Conservation (phyloP, 495 filamentous ascomycete genomes). For the Aspergillus sclerotiicarbonarius region DNA sequence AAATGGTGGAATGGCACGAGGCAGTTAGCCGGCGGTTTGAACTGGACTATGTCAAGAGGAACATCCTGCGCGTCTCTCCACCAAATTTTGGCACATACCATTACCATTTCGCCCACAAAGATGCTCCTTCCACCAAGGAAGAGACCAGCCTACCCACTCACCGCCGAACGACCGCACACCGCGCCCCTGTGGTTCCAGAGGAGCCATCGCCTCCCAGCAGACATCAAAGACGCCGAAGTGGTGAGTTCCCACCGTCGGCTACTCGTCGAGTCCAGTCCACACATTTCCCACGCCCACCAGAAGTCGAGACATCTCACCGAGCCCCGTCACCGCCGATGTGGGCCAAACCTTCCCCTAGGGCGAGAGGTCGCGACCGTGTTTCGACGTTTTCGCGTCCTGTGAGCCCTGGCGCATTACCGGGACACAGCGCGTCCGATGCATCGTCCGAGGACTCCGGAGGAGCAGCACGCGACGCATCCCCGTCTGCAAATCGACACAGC, state of each 20-base stretch:
- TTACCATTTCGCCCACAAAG: constrained; percentile 34
- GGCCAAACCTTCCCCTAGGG: constrained; percentile 16
- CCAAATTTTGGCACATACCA: constrained; percentile 35
- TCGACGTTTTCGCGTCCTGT: constrained; percentile 20
- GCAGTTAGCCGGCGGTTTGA: constrained; percentile 51
- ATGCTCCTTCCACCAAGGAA: constrained; percentile 28
- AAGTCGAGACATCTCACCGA: constrained; percentile 27
- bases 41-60: constrained; percentile 40
- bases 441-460: constrained; percentile 29
- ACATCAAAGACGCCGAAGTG: constrained; percentile 26
- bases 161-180: constrained; percentile 19
- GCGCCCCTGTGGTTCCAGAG: constrained; percentile 19
- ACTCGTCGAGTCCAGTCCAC: constrained; percentile 25
- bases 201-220: constrained; percentile 18
- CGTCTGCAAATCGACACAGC: constrained; percentile 15
- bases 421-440: constrained; percentile 23
- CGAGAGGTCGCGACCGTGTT: constrained; percentile 26
- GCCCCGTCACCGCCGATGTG: constrained; percentile 34
- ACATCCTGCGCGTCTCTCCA: constrained; percentile 30
- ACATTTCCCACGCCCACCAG: constrained; percentile 15
- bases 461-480: constrained; percentile 14
- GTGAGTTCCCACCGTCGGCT: constrained; percentile 23
- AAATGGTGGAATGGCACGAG: constrained; percentile 83
- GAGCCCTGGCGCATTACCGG: constrained; percentile 23
- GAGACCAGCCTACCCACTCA: constrained; percentile 24